These are phyloP conservation scores for Fusarium ramigenum DNA, from an alignment of 2,329 filamentous ascomycete species.

Conservation along the genomic window DNA sequence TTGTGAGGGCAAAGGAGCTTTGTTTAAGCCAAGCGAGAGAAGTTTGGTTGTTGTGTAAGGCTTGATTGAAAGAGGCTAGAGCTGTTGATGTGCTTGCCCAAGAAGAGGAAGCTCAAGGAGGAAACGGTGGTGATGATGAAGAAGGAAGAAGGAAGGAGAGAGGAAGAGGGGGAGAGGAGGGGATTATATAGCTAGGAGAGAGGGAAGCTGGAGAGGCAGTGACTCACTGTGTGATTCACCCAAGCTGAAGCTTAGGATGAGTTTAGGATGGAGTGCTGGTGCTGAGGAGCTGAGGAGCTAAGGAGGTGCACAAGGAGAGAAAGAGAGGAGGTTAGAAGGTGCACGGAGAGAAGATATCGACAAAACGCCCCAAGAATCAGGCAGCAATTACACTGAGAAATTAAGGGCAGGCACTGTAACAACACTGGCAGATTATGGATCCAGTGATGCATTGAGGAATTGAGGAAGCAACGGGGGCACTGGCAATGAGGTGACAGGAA, in stretches of 20 bases:
- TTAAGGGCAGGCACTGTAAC: background rate
- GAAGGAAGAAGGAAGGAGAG: constrained; percentile 24
- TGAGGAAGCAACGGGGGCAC: background rate
- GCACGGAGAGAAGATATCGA: background rate
- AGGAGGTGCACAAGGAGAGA: constrained; percentile 5
- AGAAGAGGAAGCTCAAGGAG: constrained; percentile 6
- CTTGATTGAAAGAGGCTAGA: constrained; percentile 1
- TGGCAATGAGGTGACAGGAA: background rate
- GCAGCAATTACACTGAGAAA: background rate
- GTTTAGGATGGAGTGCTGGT: constrained; percentile 4
- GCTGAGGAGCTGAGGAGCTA: background rate
- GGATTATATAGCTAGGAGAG: constrained; percentile 1
- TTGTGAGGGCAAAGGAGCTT: background rate
- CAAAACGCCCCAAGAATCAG: background rate
- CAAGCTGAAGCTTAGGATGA: background rate
- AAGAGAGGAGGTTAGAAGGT: background rate
- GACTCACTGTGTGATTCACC: constrained; percentile 26
- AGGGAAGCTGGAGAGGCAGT: background rate
- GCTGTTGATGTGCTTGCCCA: constrained; percentile 4
- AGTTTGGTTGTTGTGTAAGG: background rate
- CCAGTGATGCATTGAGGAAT: background rate
- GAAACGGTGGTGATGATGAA: constrained; percentile 10
- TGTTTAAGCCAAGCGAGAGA: background rate
- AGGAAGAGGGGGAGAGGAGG: background rate
- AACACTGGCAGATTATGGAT: background rate